Percentiles rank a stretch among this genome's conserved stretches.
These are phyloP conservation scores for Cucumis cinereus DNA, from an alignment of 306 rosid genomes.

Conservation along the genomic window DNA sequence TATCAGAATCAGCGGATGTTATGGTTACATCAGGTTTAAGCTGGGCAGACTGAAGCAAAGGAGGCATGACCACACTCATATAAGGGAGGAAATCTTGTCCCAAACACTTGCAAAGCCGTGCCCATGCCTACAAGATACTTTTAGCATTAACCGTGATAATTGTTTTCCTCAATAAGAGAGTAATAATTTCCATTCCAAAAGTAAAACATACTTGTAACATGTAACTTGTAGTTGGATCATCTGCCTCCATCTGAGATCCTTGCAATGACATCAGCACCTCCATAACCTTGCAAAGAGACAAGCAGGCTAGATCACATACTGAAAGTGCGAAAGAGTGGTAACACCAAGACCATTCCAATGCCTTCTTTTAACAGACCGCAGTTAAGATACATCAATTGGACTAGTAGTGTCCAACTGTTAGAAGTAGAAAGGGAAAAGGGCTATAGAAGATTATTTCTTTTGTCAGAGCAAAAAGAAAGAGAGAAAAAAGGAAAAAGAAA, in stretches of 20 bases:
- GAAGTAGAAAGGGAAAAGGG: not conserved
- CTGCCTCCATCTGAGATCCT: conserved; percentile 85
- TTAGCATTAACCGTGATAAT: conserved; percentile 5
- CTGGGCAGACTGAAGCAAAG: conserved; percentile 82
- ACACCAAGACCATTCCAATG: not conserved
- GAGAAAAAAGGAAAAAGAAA: not conserved
- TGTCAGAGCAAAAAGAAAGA: not conserved
- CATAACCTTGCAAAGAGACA: conserved; percentile 51
- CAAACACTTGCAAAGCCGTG: conserved; percentile 89
- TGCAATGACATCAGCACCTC: conserved; percentile 87
- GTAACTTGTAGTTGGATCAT: conserved; percentile 93
- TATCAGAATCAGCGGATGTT: conserved; percentile 81
- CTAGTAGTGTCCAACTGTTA: not conserved
- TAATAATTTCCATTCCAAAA: not conserved
- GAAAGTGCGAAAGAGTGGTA: not conserved
- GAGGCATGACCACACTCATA: conserved; percentile 95
- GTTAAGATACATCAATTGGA: not conserved
- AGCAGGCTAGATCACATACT: not conserved
- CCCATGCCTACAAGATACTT: conserved; percentile 67
- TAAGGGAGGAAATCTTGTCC: conserved; percentile 98
- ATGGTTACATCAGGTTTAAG: conserved; percentile 93
- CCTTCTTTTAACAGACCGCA: not conserved
- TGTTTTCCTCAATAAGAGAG: not conserved
- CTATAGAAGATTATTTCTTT: not conserved
- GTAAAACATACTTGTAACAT: conserved; percentile 61